Conservation (phyloP, 441 rosid species). For the Erodium texanum region DNA sequence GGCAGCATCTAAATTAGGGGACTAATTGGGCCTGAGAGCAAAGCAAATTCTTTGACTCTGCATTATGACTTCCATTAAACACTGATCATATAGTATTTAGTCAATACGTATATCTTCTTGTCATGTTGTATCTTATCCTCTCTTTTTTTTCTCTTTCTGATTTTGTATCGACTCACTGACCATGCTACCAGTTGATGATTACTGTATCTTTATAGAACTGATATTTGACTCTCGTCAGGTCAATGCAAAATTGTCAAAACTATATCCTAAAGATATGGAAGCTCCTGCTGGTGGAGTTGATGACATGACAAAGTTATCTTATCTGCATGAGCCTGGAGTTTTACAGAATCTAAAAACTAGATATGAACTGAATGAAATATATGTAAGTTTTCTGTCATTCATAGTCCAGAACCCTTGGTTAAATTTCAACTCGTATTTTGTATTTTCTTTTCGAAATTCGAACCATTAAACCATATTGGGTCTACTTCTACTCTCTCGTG, state of each 20-base stretch:
- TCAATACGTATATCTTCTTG: background rate
- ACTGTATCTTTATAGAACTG: no score
- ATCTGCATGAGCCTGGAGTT: constrained; percentile 96
- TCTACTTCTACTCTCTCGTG: background rate
- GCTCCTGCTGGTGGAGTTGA: constrained; percentile 97
- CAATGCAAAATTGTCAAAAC: constrained; percentile 51
- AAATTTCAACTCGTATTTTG: no score
- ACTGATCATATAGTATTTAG: background rate
- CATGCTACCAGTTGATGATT: no score
- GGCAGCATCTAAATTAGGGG: background rate
- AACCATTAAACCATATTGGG: background rate
- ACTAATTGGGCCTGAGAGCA: background rate
- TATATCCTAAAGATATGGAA: constrained; percentile 86
- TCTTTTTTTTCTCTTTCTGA: background rate
- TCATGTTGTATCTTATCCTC: background rate
- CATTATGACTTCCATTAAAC: background rate
- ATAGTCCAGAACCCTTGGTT: background rate
- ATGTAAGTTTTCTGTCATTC: constrained; percentile 38
- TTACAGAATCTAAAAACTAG: constrained; percentile 68
- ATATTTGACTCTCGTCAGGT: constrained; percentile 29
- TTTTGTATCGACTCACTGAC: background rate
- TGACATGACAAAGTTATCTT: constrained; percentile 97
- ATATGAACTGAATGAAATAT: constrained; percentile 94
- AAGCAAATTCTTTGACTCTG: background rate
- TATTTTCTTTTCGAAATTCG: no score